Evolutionary conservation across 495 filamentous ascomycete genomes (phyloP).

Genomic region (Thozetella sp.): DNA sequence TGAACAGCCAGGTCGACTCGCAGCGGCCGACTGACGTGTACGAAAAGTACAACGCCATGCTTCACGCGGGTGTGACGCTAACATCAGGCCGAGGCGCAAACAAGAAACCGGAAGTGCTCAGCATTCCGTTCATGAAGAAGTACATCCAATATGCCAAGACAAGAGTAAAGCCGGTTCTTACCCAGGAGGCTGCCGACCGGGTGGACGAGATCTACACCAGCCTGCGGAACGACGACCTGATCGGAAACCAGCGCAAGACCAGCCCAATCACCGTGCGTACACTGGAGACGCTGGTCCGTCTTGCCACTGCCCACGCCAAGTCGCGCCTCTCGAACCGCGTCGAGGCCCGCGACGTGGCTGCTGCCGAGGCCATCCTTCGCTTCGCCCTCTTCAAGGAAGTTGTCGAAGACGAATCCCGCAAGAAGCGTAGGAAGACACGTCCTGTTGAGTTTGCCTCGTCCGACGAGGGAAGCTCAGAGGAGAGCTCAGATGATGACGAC

Average conservation of each 20-base stretch:
- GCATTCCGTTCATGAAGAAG: constrained; percentile 99
- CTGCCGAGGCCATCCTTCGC: constrained; percentile 86
- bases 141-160: constrained; percentile 99
- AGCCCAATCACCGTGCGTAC: constrained; percentile 97
- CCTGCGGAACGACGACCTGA: constrained; percentile 93
- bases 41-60: constrained; percentile 95
- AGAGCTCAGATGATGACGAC: constrained; percentile 30
- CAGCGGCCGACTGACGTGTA: constrained; percentile 82
- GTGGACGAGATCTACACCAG: constrained; percentile 93
- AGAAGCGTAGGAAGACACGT: constrained; percentile 63
- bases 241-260: constrained; percentile 90
- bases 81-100: constrained; percentile 69
- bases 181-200: constrained; percentile 89
- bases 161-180: constrained; percentile 86
- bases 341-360: constrained; percentile 85
- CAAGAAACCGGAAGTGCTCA: constrained; percentile 87
- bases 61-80: constrained; percentile 87
- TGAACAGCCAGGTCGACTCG: constrained; percentile 74
- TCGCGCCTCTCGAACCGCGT: constrained; percentile 89
- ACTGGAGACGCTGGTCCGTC: constrained; percentile 94
- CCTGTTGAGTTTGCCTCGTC: constrained; percentile 34
- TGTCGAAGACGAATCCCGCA: constrained; percentile 81
- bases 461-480: constrained; percentile 27
- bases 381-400: constrained; percentile 99
- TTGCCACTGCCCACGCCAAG: constrained; percentile 96